Conservation (phyloP, 2,329 filamentous ascomycete genomes). For the Calonectria multiphialidica region DNA sequence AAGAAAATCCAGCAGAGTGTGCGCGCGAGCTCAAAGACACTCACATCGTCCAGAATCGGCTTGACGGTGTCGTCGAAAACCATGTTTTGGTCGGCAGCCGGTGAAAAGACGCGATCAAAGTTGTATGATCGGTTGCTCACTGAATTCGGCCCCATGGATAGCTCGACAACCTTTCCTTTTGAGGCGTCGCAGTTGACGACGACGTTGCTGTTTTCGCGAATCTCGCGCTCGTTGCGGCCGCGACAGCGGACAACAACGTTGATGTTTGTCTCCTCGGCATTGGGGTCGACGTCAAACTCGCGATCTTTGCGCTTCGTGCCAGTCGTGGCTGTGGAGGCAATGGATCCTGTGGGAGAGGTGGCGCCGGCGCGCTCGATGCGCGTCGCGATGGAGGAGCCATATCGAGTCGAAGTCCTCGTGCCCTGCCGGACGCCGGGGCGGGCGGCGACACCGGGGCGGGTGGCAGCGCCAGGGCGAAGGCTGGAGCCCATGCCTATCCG, state of each 20-base stretch:
- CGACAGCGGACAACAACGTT: slow-evolving; percentile 96
- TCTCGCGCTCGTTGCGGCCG: slow-evolving; percentile 91
- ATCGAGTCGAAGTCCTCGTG: slow-evolving; percentile 41
- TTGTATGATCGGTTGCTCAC: slow-evolving; percentile 96
- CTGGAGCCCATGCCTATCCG: slow-evolving; percentile 50
- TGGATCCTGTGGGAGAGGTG: slow-evolving; percentile 78
- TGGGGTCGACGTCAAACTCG: slow-evolving; percentile 77
- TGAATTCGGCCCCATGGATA: slow-evolving; percentile 93
- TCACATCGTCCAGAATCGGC: slow-evolving; percentile 91
- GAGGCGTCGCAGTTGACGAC: slow-evolving; percentile 91
- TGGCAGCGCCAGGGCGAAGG: slow-evolving; percentile 40
- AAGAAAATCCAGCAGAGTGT: background rate
- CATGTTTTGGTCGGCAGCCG: slow-evolving; percentile 92
- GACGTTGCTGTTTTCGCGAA: slow-evolving; percentile 93
- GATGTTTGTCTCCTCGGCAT: slow-evolving; percentile 91
- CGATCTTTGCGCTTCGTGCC: slow-evolving; percentile 88
- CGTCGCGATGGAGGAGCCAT: slow-evolving; percentile 37
- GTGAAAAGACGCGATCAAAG: slow-evolving; percentile 97
- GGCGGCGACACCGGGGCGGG: slow-evolving; percentile 39
- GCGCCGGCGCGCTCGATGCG: slow-evolving; percentile 54
- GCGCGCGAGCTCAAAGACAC: slow-evolving; percentile 37
- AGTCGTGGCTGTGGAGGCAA: slow-evolving; percentile 68
- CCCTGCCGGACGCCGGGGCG: slow-evolving; percentile 41
- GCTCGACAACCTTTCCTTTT: slow-evolving; percentile 84
- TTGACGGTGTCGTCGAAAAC: slow-evolving; percentile 95